A percentile compares a stretch with the other conserved stretches of the same genome.
These are phyloP conservation scores for Acacia acuminata DNA, from an alignment of 306 rosid species.

Conservation along the genomic window DNA sequence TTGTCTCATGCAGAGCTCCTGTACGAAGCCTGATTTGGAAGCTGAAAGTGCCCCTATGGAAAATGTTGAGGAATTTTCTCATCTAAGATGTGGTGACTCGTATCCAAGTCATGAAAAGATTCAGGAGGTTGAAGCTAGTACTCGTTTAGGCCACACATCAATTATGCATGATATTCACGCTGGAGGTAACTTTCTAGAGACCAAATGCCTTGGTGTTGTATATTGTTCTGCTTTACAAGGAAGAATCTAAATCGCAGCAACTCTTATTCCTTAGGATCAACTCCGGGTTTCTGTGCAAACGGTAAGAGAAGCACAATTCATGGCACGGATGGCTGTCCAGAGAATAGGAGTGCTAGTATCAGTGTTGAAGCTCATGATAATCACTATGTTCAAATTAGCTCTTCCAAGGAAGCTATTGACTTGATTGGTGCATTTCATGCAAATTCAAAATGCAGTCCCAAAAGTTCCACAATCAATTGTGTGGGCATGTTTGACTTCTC, in stretches of 20 bases:
- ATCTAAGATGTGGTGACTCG: constrained; percentile 42
- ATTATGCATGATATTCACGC: constrained; percentile 44
- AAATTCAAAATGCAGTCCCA: constrained; percentile 46
- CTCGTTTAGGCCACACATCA: constrained; percentile 41
- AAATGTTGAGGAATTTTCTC: constrained; percentile 50
- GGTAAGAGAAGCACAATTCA: constrained; percentile 41
- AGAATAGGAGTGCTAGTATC: constrained; percentile 43
- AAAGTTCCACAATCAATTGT: constrained; percentile 52
- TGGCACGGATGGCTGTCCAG: constrained; percentile 50
- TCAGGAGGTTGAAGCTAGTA: constrained; percentile 48
- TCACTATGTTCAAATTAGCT: constrained; percentile 48
- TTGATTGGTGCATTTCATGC: constrained; percentile 62
- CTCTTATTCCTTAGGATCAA: constrained; percentile 47
- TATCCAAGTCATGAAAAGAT: constrained; percentile 43
- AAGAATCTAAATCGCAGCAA: constrained; percentile 34
- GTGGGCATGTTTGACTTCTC: constrained; percentile 49
- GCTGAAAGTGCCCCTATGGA: constrained; percentile 58
- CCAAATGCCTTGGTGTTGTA: not conserved
- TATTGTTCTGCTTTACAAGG: constrained; percentile 17
- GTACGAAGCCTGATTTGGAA: constrained; percentile 87
- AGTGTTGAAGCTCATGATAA: constrained; percentile 63
- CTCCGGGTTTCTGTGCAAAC: constrained; percentile 34
- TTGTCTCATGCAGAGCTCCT: constrained; percentile 83
- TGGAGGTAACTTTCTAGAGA: constrained; percentile 54
- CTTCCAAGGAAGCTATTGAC: constrained; percentile 64